These are phyloP conservation scores for Hordeum pubiflorum DNA, from an alignment of 202 grass and related monocot genomes.

Conservation along the genomic window DNA sequence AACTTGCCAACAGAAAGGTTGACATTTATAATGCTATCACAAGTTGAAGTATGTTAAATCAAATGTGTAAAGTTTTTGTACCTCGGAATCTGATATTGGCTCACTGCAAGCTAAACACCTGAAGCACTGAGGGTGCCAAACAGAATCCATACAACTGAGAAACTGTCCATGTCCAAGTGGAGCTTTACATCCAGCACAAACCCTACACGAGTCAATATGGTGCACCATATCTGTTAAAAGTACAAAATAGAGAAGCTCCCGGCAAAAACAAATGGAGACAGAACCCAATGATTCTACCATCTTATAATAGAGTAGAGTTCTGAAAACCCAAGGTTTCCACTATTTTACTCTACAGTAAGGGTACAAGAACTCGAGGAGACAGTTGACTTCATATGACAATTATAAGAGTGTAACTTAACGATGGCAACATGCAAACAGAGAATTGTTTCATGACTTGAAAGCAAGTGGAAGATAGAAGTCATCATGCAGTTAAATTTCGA, in stretches of 20 bases:
- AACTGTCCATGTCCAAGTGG: constrained; percentile 61
- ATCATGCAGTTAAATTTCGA: neutral
- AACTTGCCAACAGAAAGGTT: constrained; percentile 45
- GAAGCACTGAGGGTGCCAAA: constrained; percentile 92
- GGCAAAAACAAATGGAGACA: neutral
- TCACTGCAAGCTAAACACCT: constrained; percentile 54
- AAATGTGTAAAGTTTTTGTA: constrained; percentile 30
- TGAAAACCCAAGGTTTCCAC: neutral
- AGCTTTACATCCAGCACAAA: constrained; percentile 74
- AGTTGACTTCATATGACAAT: constrained; percentile 9
- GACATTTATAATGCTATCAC: constrained; percentile 8
- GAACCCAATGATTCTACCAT: neutral
- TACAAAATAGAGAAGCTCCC: neutral
- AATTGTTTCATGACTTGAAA: neutral
- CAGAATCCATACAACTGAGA: constrained; percentile 69
- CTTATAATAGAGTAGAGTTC: constrained; percentile 7
- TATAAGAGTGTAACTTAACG: constrained; percentile 1
- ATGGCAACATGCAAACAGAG: neutral
- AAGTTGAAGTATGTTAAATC: constrained; percentile 10
- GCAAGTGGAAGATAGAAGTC: neutral
- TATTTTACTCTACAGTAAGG: constrained; percentile 9
- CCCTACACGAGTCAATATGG: constrained; percentile 40
- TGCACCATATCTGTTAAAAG: constrained; percentile 1
- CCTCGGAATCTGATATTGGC: constrained; percentile 86
- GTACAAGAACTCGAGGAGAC: neutral